A percentile compares a stretch with the other conserved stretches of the same genome.
phyloP scores from a whole-genome alignment of 164 flowering plant genomes.

The Tetracentron sinense region DNA sequence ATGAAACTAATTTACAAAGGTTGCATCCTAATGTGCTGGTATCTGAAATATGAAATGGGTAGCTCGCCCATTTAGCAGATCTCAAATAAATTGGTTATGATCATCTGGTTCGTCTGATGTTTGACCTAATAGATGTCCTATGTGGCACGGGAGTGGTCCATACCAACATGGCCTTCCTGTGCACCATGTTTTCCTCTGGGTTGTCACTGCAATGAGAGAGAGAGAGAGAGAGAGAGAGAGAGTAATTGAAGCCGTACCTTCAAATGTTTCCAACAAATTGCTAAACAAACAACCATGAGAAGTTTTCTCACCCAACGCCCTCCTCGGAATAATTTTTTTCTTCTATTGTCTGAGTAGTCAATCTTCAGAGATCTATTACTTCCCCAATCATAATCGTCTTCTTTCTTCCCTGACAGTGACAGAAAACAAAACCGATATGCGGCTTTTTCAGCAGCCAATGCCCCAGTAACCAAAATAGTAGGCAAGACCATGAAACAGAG shows the following conservation, averaged over 20 bases:
- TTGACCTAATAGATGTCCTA: too few relatives aligned
- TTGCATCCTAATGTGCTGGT: too few relatives aligned
- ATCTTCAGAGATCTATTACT: constrained; percentile 1
- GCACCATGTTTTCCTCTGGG: neutral
- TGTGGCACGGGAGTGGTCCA: too few relatives aligned
- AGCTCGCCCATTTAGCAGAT: too few relatives aligned
- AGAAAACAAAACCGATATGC: constrained; percentile 35
- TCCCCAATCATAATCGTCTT: constrained; percentile 43
- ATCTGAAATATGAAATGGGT: too few relatives aligned
- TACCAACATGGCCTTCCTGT: too few relatives aligned
- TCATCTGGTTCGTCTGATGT: too few relatives aligned
- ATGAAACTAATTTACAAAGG: too few relatives aligned
- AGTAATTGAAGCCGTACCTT: constrained; percentile 39
- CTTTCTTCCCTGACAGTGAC: constrained; percentile 63
- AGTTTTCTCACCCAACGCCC: constrained; percentile 56
- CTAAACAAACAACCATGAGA: constrained; percentile 46
- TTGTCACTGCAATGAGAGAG: neutral
- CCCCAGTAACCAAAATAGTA: constrained; percentile 39
- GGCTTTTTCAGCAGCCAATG: constrained; percentile 61
- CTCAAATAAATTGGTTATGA: too few relatives aligned
- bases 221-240: neutral
- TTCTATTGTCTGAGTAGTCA: constrained; percentile 11
- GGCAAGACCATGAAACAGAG: constrained; percentile 64
- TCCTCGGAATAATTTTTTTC: constrained; percentile 17
- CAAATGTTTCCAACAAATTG: constrained; percentile 64